A percentile compares a stretch with the other conserved stretches of the same genome.
Conservation (phyloP, 192 early-diverging fungal genomes). For the Mortierella hygrophila region DNA sequence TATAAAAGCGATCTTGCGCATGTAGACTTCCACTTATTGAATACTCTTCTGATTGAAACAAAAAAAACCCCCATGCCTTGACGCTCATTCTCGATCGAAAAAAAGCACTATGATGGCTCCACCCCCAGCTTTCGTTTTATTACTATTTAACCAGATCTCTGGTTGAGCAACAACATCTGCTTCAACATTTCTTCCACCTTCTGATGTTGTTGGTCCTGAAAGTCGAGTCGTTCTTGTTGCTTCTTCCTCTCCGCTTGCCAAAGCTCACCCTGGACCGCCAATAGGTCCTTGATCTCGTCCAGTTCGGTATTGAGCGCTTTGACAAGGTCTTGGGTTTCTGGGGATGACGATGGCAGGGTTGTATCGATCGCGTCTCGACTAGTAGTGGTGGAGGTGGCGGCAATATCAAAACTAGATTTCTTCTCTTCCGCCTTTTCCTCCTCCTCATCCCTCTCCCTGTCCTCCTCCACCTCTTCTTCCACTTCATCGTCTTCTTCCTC, state of each 20-base stretch:
- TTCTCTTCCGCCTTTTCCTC: neutral
- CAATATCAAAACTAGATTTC: neutral
- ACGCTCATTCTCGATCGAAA: too few relatives aligned
- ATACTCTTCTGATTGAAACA: too few relatives aligned
- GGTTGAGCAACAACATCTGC: slow-evolving; percentile 1
- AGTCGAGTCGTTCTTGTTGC: too few relatives aligned
- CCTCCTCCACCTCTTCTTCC: neutral
- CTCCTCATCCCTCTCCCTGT: slow-evolving; percentile 1
- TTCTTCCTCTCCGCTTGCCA: too few relatives aligned
- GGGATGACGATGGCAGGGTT: slow-evolving; percentile 5
- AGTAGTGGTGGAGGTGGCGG: neutral
- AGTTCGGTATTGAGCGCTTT: neutral
- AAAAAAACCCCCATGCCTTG: too few relatives aligned
- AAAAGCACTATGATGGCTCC: neutral
- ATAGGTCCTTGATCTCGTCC: neutral
- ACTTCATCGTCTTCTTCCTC: neutral
- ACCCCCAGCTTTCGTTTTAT: neutral
- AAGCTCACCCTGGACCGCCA: too few relatives aligned
- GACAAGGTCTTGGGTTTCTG: slow-evolving; percentile 10
- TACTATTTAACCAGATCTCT: neutral
- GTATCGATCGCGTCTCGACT: neutral
- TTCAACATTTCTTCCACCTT: slow-evolving; percentile 1
- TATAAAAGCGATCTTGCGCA: too few relatives aligned
- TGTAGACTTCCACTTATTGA: too few relatives aligned
- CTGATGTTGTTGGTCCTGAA: neutral